Evolutionary conservation across 108 stramenopile species (phyloP).

Genomic region (Conticribra weissflogii): DNA sequence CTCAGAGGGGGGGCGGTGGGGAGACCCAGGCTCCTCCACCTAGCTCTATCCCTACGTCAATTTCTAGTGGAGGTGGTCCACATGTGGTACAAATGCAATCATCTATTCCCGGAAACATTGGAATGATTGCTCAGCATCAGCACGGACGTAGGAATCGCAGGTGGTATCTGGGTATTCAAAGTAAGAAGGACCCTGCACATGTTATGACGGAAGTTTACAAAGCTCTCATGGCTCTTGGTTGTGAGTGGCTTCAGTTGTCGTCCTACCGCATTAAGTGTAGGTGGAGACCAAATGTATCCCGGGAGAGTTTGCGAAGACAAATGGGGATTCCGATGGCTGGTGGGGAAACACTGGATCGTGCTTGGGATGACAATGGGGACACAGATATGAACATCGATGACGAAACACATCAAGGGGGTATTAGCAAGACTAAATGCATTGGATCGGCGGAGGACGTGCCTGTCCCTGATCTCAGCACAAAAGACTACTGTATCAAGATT

Average conservation of each 20-base stretch:
- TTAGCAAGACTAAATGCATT: slow-evolving; percentile 69
- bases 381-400: slow-evolving; percentile 57
- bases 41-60: slow-evolving; percentile 49
- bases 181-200: slow-evolving; percentile 98
- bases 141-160: slow-evolving; percentile 88
- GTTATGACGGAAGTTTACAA: slow-evolving; percentile 99
- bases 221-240: slow-evolving; percentile 93
- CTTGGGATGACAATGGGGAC: slow-evolving; percentile 51
- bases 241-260: slow-evolving; percentile 94
- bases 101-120: slow-evolving; percentile 89
- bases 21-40: slow-evolving; percentile 48
- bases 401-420: slow-evolving; percentile 36
- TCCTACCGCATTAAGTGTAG: slow-evolving; percentile 95
- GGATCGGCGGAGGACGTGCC: slow-evolving; percentile 60
- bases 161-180: slow-evolving; percentile 99
- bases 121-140: slow-evolving; percentile 92
- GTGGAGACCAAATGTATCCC: slow-evolving; percentile 89
- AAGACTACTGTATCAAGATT: slow-evolving; percentile 90
- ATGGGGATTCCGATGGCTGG: slow-evolving; percentile 62
- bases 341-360: slow-evolving; percentile 65
- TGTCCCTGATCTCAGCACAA: slow-evolving; percentile 84
- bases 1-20: slow-evolving; percentile 29
- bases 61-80: slow-evolving; percentile 57
- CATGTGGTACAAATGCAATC: slow-evolving; percentile 88
- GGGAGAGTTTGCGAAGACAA: slow-evolving; percentile 36